Evolutionary conservation across 768 basidiomycete genomes (phyloP).

Genomic region (Russula sp.): DNA sequence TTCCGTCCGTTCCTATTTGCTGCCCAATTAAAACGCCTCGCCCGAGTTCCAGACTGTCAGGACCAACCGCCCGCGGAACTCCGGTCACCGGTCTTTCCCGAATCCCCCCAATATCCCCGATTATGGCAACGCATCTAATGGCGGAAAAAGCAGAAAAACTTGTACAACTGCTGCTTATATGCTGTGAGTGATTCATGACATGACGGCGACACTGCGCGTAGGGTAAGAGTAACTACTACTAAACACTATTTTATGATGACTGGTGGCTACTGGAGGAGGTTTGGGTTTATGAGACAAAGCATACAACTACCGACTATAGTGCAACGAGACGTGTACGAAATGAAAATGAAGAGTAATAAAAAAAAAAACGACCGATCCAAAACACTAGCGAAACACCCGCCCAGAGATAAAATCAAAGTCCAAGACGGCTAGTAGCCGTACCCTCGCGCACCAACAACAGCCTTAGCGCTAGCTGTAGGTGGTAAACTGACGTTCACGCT

Average conservation of each 20-base stretch:
- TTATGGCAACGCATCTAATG: neutral
- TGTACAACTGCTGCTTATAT: conserved; percentile 20
- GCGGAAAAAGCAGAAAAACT: neutral
- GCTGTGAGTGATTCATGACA: conserved; percentile 24
- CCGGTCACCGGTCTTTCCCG: neutral
- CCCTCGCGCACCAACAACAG: conserved; percentile 22
- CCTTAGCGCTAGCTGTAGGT: conserved; percentile 1
- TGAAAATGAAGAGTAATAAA: conserved; percentile 25
- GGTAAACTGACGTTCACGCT: conserved; percentile 30
- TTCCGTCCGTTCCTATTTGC: neutral
- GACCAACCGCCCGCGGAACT: neutral
- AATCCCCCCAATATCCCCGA: conserved; percentile 5
- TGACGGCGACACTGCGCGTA: conserved; percentile 11
- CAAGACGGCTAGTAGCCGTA: conserved; percentile 26
- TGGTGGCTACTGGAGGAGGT: conserved; percentile 8
- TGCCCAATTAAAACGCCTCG: conserved; percentile 2
- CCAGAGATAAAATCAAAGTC: conserved; percentile 2
- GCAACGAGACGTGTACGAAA: conserved; percentile 22
- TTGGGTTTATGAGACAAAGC: conserved; percentile 23
- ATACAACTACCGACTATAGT: conserved; percentile 23
- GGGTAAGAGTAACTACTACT: conserved; percentile 24
- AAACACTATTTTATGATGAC: conserved; percentile 22
- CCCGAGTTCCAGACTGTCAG: conserved; percentile 12
- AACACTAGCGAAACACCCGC: neutral
- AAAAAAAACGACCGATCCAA: conserved; percentile 22